Evolutionary conservation across 2,329 filamentous ascomycete species (phyloP), one percentile per base, ranked within the genome.

Genomic region (Penicillium sp.): DNA sequence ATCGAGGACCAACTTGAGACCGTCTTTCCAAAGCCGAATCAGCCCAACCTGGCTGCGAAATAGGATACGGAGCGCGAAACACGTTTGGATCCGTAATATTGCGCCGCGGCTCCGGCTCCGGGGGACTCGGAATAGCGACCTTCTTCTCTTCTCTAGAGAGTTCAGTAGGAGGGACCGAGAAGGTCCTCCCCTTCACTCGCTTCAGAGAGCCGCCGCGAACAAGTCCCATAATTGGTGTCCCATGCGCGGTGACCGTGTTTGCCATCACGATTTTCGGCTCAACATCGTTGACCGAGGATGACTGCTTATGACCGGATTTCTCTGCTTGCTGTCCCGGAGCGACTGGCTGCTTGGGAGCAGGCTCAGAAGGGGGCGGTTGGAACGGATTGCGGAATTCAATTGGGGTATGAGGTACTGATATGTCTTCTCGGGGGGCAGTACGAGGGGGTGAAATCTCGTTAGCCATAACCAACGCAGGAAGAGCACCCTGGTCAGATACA

Each of bases 391-490:
- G 69, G 54, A 75, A 74, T 47, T 67, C 64, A 40, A 73, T 62
- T 27, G 67, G 64, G 25, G 63, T 62, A 9, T 29, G 47, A 43
- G 60, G 58, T n/a, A 50, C 46, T 9, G 59, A 69, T 55, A 69
- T 62, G 46, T 67, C 62, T 59, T 63, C 59, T 23, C 48, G 40
- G n/a, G 60, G 64, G 49, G 72, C 62, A 33, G 58, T 50, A 38
- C 67, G 57, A 42, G 63, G 66, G 29, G 59, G 62, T 6, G 63
- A 68, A 38, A 79, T 64, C 12, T 72, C 71, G 8, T 74, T 71
- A 42, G 80, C 80, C 50, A 82, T 72, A 41, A 84, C 66, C 42
- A 84, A 73, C 43, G 79, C 81, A 37, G 82, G 81, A 47, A 73
- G 70, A 59, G 77, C 70, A 61, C 75, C 74, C 17, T 72, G 67